Evolutionary conservation across 371 early-diverging fungal genomes (phyloP), one percentile per base, ranked within the genome.

Genomic region (Mucor indicus): DNA sequence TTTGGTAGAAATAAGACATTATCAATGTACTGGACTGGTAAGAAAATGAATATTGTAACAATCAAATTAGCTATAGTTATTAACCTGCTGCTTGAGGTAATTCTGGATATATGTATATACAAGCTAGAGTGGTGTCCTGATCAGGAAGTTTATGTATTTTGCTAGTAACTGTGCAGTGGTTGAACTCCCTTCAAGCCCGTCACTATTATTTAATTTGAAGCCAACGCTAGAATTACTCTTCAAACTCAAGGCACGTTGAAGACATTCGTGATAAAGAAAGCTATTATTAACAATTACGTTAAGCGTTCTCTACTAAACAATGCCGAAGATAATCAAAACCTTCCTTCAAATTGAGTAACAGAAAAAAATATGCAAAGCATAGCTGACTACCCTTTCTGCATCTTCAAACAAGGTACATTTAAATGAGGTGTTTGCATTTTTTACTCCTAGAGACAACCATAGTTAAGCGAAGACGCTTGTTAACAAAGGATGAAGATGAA

Each of bases 31-130:
- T n/a, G n/a, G n/a, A n/a, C n/a, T n/a, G n/a, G n/a, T n/a, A n/a
- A n/a, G n/a, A 38, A 38, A 20, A 38, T 38, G 13, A 38, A 22
- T 19, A 38, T 13, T 38, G 39, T 38, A 38, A 22, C 21, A 38
- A 38, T 38, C 20, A 38, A 38, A 38, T 10, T n/a, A n/a, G n/a
- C n/a, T 19, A 17, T 38, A 38, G 39, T 21, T 38, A 21, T 21
- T 38, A 21, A 8, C 16, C 39, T 38, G 23, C 39, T 38, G 21
- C 11, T 38, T 38, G 13, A 38, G 39, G 39, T 21, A 38, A 38
- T 21, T 38, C 39, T 38, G 39, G 21, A 21, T 38, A 38, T 38
- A n/a, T n/a, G n/a, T n/a, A 38, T 38, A 38, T 38, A 38, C 39
- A 19, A 38, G 23, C 39, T 38, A 38, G 39, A 21, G 39, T 38